Percentiles rank a stretch among this genome's conserved stretches.
Evolutionary conservation across 2,329 filamentous ascomycete species (phyloP).

Genomic region (Dryadomyces quercus-mongolicae): DNA sequence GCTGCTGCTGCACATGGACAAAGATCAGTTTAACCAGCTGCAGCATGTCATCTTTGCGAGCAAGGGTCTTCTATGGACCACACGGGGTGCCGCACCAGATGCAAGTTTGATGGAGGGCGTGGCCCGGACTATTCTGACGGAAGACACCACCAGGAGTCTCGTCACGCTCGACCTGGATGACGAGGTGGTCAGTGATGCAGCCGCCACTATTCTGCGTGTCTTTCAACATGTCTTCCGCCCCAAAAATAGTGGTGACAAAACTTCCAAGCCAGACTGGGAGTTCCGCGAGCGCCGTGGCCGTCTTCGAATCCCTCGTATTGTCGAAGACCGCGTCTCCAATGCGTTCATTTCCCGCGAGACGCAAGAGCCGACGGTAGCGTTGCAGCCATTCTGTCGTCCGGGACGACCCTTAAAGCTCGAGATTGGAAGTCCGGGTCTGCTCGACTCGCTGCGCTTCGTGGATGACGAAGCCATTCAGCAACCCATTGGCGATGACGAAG

Average conservation of each 20-base stretch:
- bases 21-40: too few relatives aligned
- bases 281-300: neutral
- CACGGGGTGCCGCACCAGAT: constrained; percentile 7
- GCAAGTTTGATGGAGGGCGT: constrained; percentile 10
- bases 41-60: too few relatives aligned
- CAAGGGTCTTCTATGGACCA: constrained; percentile 4
- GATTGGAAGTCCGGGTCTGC: constrained; percentile 13
- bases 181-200: too few relatives aligned
- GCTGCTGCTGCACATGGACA: too few relatives aligned
- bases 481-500: constrained; percentile 14
- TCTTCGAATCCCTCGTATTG: constrained; percentile 9
- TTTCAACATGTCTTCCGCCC: too few relatives aligned
- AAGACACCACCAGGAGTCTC: constrained; percentile 8
- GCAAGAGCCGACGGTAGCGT: constrained; percentile 4
- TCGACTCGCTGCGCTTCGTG: constrained; percentile 17
- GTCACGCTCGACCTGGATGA: too few relatives aligned
- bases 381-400: constrained; percentile 4
- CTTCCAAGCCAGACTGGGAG: too few relatives aligned
- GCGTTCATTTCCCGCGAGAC: constrained; percentile 19
- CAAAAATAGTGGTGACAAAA: too few relatives aligned
- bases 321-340: constrained; percentile 18
- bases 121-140: constrained; percentile 15
- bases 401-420: constrained; percentile 8
- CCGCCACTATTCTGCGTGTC: too few relatives aligned
- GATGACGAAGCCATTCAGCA: constrained; percentile 10